Evolutionary conservation across 1,139 yeast species (phyloP), one percentile per base, ranked within the genome.

Genomic region (Magnusiomyces paraingens): DNA sequence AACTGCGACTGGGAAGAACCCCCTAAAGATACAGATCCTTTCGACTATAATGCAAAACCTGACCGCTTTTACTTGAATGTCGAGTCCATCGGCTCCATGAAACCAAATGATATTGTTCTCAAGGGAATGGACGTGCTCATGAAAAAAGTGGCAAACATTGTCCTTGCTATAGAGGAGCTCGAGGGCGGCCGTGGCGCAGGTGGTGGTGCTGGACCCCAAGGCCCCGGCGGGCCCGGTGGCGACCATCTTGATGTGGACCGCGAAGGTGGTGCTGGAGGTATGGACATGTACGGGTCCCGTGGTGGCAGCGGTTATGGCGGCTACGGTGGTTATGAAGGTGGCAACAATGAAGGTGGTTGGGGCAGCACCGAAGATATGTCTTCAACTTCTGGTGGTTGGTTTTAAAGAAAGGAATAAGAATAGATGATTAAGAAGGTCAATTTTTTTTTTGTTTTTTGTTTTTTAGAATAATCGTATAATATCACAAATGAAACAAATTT

Each of bases 1-100:
- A 93, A 94, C 71, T 82, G 95, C 61, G 96, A 88, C 63, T 93
- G 94, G 85, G 99, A 93, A 73, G 99, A 93, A 68, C 89, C 93
- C 15, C 96, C 97, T 29, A 83, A 83, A 64, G 90, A 91, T 22
- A 94, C 85, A 56, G 96, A 90, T 50, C 80, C 80, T 10, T 91
- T 91, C 66, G 97, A 94, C 68, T 90, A 84, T 68, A 79, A 75
- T 50, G 96, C 97, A 10, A 81, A 79, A 64, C 95, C 99, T 1
- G 75, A 80, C 49, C 83, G 82, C 59, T 93, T 83, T 65, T 93
- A 93, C 70, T 73, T 91, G 64, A 93, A 88, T 63, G 87, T 94
- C 17, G 99, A 93, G 70, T 87, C 98, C 0, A 87, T 90, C 11
- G 99, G 99, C 2, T 83, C 84, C 51, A 80, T 93, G 58, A 80